phyloP scores from a whole-genome alignment of 2,329 filamentous ascomycete species.

The Escovopsis sp. region DNA sequence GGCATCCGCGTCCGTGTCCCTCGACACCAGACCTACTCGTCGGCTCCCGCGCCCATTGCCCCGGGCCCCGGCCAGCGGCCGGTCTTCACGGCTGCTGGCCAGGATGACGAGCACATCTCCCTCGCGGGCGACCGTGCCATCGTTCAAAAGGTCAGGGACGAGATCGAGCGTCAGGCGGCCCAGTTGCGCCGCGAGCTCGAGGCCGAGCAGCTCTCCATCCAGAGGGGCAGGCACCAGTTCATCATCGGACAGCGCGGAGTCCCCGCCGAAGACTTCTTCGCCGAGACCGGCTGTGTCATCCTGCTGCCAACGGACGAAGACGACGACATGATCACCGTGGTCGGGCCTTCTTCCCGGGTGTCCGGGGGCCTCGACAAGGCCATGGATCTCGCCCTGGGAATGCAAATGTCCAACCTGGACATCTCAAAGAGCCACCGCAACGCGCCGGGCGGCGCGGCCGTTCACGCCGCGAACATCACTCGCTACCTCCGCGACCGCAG shows the following conservation, averaged over 20 bases:
- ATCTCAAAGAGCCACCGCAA: conserved; percentile 65
- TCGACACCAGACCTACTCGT: conserved; percentile 61
- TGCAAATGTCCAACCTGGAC: conserved; percentile 75
- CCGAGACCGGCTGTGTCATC: conserved; percentile 80
- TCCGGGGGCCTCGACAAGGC: conserved; percentile 65
- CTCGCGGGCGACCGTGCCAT: conserved; percentile 74
- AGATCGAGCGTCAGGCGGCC: conserved; percentile 65
- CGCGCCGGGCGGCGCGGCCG: conserved; percentile 55
- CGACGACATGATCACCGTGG: conserved; percentile 70
- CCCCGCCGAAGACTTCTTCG: conserved; percentile 72
- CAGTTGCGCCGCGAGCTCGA: conserved; percentile 63
- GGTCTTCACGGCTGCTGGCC: conserved; percentile 53
- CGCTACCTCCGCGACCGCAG: conserved; percentile 73
- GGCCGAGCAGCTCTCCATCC: conserved; percentile 66
- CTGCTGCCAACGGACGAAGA: conserved; percentile 66
- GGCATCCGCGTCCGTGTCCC: conserved; percentile 75
- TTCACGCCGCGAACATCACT: conserved; percentile 74
- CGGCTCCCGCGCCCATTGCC: conserved; percentile 50
- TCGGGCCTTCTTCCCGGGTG: conserved; percentile 64
- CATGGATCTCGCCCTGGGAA: conserved; percentile 75
- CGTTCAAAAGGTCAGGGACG: conserved; percentile 63
- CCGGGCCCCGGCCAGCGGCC: conserved; percentile 49
- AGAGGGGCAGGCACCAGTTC: conserved; percentile 83
- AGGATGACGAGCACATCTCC: conserved; percentile 60
- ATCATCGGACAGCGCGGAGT: conserved; percentile 76